Evolutionary conservation across 1,284 basidiomycete species (phyloP).

Genomic region (Pyrrhoderma lamaoense): DNA sequence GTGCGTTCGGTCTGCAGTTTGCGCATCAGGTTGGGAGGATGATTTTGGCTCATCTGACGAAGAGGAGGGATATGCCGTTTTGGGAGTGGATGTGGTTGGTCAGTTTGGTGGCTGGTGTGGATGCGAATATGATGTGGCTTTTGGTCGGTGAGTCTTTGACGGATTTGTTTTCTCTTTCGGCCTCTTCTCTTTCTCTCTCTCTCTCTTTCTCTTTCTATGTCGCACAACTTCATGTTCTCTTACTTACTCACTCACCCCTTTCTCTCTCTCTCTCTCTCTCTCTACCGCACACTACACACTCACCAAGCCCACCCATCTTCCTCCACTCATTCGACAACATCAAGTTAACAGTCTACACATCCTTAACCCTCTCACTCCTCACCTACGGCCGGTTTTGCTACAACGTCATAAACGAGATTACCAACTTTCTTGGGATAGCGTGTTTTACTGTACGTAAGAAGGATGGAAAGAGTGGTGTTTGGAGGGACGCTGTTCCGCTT

Average conservation of each 20-base stretch:
- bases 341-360: slow-evolving; percentile 62
- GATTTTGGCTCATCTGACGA: slow-evolving; percentile 91
- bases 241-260: slow-evolving; percentile 8
- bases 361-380: slow-evolving; percentile 56
- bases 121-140: slow-evolving; percentile 72
- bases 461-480: slow-evolving; percentile 58
- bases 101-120: slow-evolving; percentile 71
- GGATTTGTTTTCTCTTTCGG: slow-evolving; percentile 1
- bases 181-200: slow-evolving; percentile 4
- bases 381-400: slow-evolving; percentile 77
- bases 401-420: slow-evolving; percentile 81
- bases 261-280: not conserved
- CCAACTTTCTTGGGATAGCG: slow-evolving; percentile 80
- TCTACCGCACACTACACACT: no score
- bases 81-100: slow-evolving; percentile 87
- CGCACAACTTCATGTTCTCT: no score
- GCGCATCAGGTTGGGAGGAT: slow-evolving; percentile 86
- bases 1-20: slow-evolving; percentile 85
- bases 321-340: slow-evolving; percentile 56
- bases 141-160: slow-evolving; percentile 46
- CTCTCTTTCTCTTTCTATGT: not conserved
- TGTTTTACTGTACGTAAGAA: slow-evolving; percentile 86
- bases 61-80: slow-evolving; percentile 58
- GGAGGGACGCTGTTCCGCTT: slow-evolving; percentile 33
- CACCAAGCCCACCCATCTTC: slow-evolving; percentile 43